Conservation (phyloP, 345 rosid genomes). For the Cardiospermum halicacabum region DNA sequence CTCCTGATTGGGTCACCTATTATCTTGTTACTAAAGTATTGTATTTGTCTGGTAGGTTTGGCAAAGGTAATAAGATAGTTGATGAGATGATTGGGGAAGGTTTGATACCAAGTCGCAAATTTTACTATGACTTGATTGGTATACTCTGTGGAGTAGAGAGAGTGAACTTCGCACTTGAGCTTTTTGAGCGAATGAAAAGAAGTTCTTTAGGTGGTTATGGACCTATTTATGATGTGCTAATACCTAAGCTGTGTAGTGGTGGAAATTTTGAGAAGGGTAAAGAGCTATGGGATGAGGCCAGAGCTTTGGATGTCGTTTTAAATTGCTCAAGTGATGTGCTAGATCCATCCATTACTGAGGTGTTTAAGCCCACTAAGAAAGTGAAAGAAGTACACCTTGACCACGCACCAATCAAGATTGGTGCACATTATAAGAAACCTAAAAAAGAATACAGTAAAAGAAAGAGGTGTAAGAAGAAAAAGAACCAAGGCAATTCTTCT, state of each 20-base stretch:
- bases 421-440: conserved; percentile 21
- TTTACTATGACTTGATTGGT: conserved; percentile 71
- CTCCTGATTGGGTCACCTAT: conserved; percentile 67
- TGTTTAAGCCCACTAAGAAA: conserved; percentile 53
- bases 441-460: conserved; percentile 19
- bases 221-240: conserved; percentile 63
- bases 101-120: conserved; percentile 49
- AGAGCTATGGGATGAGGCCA: conserved; percentile 78
- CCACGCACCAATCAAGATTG: conserved; percentile 24
- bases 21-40: conserved; percentile 69
- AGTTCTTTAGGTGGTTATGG: conserved; percentile 55
- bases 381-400: conserved; percentile 32
- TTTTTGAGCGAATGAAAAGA: conserved; percentile 73
- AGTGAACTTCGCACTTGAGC: conserved; percentile 54
- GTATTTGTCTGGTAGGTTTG: conserved; percentile 79
- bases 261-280: conserved; percentile 70
- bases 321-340: conserved; percentile 43
- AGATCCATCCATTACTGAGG: conserved; percentile 54
- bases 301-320: conserved; percentile 34
- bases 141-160: conserved; percentile 77
- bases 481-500: conserved; percentile 13
- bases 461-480: conserved; percentile 19
- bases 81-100: conserved; percentile 73
- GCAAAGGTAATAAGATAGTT: conserved; percentile 66
- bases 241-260: conserved; percentile 71